These are phyloP conservation scores for Alternaria sp. DNA, from an alignment of 2,329 filamentous ascomycete genomes.

Conservation along the genomic window DNA sequence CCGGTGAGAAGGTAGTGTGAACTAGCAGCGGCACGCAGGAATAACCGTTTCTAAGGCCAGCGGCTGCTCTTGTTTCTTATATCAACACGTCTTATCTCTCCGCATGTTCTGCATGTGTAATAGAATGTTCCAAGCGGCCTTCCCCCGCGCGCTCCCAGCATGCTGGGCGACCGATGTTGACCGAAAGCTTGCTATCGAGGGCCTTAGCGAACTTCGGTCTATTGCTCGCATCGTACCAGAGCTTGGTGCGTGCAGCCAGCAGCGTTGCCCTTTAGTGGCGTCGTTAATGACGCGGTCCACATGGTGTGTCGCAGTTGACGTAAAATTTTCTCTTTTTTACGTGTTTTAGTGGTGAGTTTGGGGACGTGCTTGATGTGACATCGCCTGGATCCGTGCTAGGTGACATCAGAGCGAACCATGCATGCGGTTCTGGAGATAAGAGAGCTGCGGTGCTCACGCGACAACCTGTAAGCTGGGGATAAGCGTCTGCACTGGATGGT, in stretches of 20 bases:
- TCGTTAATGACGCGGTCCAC: constrained; percentile 31
- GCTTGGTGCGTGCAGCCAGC: constrained; percentile 7
- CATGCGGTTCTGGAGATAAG: background rate
- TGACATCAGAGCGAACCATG: background rate
- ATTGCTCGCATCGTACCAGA: constrained; percentile 4
- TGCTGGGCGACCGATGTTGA: constrained; percentile 18
- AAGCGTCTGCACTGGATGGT: background rate
- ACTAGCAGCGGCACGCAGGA: background rate
- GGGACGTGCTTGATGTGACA: constrained; percentile 30
- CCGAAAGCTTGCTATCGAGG: constrained; percentile 12
- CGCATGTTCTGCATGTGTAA: constrained; percentile 19
- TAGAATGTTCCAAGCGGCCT: constrained; percentile 21
- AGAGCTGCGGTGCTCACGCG: background rate
- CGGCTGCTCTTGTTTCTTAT: constrained; percentile 12
- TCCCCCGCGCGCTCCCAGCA: constrained; percentile 19
- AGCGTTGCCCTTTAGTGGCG: constrained; percentile 5
- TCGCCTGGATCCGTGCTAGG: background rate
- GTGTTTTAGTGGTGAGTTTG: constrained; percentile 11
- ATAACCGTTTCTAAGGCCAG: background rate
- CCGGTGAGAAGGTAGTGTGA: background rate
- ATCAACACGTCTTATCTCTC: constrained; percentile 25
- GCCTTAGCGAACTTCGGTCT: constrained; percentile 3
- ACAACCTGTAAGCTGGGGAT: background rate
- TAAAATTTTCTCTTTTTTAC: constrained; percentile 40
- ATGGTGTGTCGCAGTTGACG: constrained; percentile 35